Evolutionary conservation across 2,329 filamentous ascomycete species (phyloP), one percentile per base, ranked within the genome.

Genomic region (Alternaria triticina): DNA sequence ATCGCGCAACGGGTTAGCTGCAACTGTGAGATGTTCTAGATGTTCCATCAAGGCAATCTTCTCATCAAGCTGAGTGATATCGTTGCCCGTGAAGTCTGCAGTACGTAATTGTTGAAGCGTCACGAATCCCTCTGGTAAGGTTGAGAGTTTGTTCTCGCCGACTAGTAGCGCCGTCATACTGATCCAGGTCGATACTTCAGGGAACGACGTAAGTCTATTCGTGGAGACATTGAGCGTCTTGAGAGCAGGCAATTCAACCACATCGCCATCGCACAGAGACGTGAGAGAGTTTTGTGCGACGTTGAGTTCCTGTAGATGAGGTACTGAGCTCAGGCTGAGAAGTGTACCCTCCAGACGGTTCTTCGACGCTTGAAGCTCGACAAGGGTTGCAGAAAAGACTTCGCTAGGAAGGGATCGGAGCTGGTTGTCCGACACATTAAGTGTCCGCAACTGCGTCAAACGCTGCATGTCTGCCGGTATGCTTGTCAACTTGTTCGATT

Each of bases 1-100:
- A 76, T 97, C 94, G 13, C 92, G 87, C 13, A 99, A 83, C 0
- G 96, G 96, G 73, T 99, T 99, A n/a, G 93, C 94, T 46, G 89
- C 90, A 30, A 99, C 84, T 5, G 90, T 89, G 45, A 98, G 86
- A 75, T 90, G 90, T 20, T 89, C 86, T 10, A 99, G 82, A 47
- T 82, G 89, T 6, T 93, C 88, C 93, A 98, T 97, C 25, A 88
- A 83, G 6, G 90, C 91, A 61, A 98, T 88, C 67, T 89, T 89
- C 0, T 92, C 86, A 28, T 96, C 92, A 8, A 99, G 79, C 12
- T 87, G 83, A 3, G 88, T 88, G 51, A 99, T 88, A 67, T 96
- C 89, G 74, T 99, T 99, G 69, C 90, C 89, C 0, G 91, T 92
- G 68, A 98, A 90, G 77, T 97, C 93, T 28, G 90, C 91, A 59